A percentile compares a stretch with the other conserved stretches of the same genome.
Conservation (phyloP, 208 protist species). For the Trypanosomatidae sp. region DNA sequence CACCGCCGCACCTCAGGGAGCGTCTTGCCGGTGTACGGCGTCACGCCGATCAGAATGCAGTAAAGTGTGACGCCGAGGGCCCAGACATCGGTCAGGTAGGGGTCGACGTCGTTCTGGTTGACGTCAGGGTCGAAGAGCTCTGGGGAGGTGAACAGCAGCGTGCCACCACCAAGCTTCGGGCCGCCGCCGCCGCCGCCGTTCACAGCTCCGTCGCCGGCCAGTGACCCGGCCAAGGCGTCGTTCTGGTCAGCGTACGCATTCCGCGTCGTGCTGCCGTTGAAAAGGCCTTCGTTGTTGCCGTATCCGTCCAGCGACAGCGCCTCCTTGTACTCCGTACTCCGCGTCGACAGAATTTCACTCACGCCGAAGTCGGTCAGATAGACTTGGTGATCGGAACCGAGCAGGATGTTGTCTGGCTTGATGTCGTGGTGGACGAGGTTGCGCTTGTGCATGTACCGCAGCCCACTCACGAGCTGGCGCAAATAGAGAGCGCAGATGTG, state of each 20-base stretch:
- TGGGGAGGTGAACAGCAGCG: constrained; percentile 74
- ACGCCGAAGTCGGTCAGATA: constrained; percentile 80
- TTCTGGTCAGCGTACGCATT: too few relatives aligned
- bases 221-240: too few relatives aligned
- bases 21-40: constrained; percentile 59
- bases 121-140: constrained; percentile 41
- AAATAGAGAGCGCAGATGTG: constrained; percentile 50
- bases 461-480: constrained; percentile 71
- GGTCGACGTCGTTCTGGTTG: constrained; percentile 31
- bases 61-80: constrained; percentile 84
- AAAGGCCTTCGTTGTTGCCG: not conserved
- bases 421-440: constrained; percentile 80
- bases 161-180: constrained; percentile 46
- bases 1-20: constrained; percentile 42
- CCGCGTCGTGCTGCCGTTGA: too few relatives aligned
- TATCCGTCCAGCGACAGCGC: too few relatives aligned
- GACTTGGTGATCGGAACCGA: constrained; percentile 53
- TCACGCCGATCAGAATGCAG: constrained; percentile 67
- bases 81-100: constrained; percentile 75
- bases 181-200: not conserved
- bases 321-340: too few relatives aligned
- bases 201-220: too few relatives aligned
- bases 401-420: constrained; percentile 81
- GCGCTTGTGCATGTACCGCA: constrained; percentile 79
- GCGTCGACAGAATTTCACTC: constrained; percentile 73